phyloP scores from a whole-genome alignment of 2,329 filamentous ascomycete genomes.

The Fusarium fujikuroi region DNA sequence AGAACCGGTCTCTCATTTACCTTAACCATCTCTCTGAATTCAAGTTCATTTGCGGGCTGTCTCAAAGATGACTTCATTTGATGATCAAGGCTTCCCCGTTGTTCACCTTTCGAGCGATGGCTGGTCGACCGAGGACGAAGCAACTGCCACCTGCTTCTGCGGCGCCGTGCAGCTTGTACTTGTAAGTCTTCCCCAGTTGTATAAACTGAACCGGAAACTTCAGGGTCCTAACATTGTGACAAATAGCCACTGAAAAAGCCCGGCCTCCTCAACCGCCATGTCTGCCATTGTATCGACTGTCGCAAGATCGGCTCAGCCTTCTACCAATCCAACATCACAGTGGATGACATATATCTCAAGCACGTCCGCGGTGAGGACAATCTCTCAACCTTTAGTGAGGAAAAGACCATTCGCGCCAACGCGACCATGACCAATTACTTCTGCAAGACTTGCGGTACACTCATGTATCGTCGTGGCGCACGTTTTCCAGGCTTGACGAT shows the following conservation, averaged over 20 bases:
- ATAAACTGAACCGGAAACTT: background rate
- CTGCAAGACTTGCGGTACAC: constrained; percentile 67
- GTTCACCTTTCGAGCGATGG: constrained; percentile 1
- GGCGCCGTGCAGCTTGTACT: background rate
- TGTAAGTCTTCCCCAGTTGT: background rate
- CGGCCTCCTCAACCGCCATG: background rate
- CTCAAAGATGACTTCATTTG: background rate
- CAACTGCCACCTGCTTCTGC: background rate
- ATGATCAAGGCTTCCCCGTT: background rate
- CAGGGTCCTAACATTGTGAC: background rate
- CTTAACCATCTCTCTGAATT: background rate
- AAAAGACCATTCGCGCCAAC: background rate
- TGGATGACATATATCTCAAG: background rate
- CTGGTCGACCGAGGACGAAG: constrained; percentile 3
- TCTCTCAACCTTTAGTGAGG: background rate
- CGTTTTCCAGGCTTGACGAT: constrained; percentile 59
- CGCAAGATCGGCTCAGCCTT: constrained; percentile 7
- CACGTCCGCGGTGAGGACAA: background rate
- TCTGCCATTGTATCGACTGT: background rate
- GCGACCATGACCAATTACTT: constrained; percentile 69
- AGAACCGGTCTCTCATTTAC: background rate
- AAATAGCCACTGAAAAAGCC: background rate
- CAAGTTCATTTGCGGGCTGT: background rate
- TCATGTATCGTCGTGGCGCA: constrained; percentile 66
- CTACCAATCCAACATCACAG: constrained; percentile 2